A percentile compares a stretch with the other conserved stretches of the same genome.
These are phyloP conservation scores for Leptographium wingfieldii DNA, from an alignment of 2,329 filamentous ascomycete genomes.

Conservation along the genomic window DNA sequence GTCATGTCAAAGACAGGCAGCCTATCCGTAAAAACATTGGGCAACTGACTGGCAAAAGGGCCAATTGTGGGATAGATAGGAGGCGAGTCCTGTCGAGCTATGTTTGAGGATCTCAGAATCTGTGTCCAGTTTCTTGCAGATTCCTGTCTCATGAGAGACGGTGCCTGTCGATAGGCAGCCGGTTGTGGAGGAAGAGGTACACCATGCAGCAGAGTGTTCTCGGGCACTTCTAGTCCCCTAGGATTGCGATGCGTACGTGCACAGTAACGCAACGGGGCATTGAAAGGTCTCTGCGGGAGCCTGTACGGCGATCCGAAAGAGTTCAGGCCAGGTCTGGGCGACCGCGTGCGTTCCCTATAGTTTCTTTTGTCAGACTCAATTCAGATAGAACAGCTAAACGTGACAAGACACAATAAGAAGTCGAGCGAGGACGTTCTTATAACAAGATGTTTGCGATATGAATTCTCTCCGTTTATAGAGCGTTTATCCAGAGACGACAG, in stretches of 20 bases:
- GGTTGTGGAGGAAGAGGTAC: background rate
- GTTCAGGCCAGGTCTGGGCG: background rate
- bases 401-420: background rate
- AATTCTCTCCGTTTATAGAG: too few relatives aligned
- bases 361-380: background rate
- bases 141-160: background rate
- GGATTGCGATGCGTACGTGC: background rate
- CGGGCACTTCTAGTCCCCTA: background rate
- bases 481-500: background rate
- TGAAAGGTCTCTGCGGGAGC: background rate
- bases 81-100: background rate
- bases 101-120: background rate
- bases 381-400: background rate
- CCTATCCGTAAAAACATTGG: background rate
- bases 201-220: background rate
- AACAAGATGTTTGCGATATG: too few relatives aligned
- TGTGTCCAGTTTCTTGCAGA: background rate
- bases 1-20: background rate
- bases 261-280: background rate
- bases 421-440: background rate
- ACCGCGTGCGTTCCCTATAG: background rate
- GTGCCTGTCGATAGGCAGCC: background rate
- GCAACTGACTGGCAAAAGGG: background rate
- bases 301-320: constrained; percentile 1
- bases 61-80: background rate